Evolutionary conservation across 2,329 filamentous ascomycete genomes (phyloP), one percentile per base, ranked within the genome.

Genomic region (Penicillium italicum): DNA sequence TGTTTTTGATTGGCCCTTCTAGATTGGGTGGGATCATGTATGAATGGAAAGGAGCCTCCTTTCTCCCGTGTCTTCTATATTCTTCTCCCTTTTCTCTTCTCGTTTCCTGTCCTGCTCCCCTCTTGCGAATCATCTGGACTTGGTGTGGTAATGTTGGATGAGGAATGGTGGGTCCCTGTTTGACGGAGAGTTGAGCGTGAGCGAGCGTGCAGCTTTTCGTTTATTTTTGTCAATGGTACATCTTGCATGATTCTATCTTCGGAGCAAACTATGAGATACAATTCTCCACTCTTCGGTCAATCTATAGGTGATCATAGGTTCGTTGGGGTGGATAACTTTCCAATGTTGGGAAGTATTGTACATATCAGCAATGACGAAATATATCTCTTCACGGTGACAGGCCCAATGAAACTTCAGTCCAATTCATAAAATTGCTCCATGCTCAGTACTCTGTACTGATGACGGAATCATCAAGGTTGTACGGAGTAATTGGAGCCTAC

Each of bases 161-260:
- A 47, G 37, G 50, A 54, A 59, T 60, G 54, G 58, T 46, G 28
- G 28, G 48, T 52, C 26, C 47, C 33, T 51, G 48, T 60, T 55
- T 63, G 56, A 53, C 56, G 56, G 61, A 62, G 58, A 62, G 53
- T 62, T 59, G 59, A 66, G 62, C 62, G 61, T 59, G 59, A 66
- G 62, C 62, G 61, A 64, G 62, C 62, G 58, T 61, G 61, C 59
- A 63, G 55, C 42, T 51, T 58, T 43, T 60, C 30, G 51, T 63
- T 50, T 48, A 52, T 51, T 50, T 53, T 24, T 57, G 42, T 48
- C 53, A 49, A 44, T 52, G 41, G 60, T 60, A 60, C 57, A 61
- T 64, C 44, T 48, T 60, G 53, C 60, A 65, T 62, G 54, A 55
- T 53, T 56, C 50, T 53, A 51, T 30, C 28, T 22, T 26, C 28